Evolutionary conservation across 2,329 filamentous ascomycete genomes (phyloP).

Genomic region (Phaeosphaeria sp.): DNA sequence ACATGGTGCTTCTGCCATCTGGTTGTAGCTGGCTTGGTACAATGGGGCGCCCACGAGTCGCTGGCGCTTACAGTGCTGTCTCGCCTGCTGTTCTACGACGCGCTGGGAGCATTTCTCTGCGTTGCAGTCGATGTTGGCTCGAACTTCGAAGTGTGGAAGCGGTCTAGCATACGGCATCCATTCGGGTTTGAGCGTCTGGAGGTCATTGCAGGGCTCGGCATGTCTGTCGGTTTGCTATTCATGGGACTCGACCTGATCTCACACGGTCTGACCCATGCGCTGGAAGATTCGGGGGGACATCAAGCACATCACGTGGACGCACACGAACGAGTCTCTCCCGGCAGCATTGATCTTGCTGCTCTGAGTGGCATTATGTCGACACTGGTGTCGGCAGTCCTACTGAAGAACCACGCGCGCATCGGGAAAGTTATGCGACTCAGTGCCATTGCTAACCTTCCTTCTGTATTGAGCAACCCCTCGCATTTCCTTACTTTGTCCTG

Average conservation of each 20-base stretch:
- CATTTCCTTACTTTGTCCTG: slow-evolving; percentile 94
- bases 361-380: slow-evolving; percentile 83
- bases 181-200: slow-evolving; percentile 92
- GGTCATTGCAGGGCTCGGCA: slow-evolving; percentile 92
- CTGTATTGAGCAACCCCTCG: slow-evolving; percentile 90
- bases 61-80: slow-evolving; percentile 91
- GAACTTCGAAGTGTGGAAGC: slow-evolving; percentile 98
- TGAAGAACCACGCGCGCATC: slow-evolving; percentile 91
- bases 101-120: slow-evolving; percentile 88
- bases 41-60: slow-evolving; percentile 84
- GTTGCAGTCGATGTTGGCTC: slow-evolving; percentile 90
- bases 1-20: slow-evolving; percentile 93
- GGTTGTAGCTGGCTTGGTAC: slow-evolving; percentile 80
- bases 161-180: slow-evolving; percentile 89
- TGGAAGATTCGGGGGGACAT: slow-evolving; percentile 76
- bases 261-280: slow-evolving; percentile 90
- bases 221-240: slow-evolving; percentile 96
- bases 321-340: slow-evolving; percentile 73
- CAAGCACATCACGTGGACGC: slow-evolving; percentile 73
- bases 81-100: slow-evolving; percentile 94
- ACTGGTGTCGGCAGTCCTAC: slow-evolving; percentile 81
- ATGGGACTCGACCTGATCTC: slow-evolving; percentile 96
- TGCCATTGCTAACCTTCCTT: slow-evolving; percentile 81
- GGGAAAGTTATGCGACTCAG: slow-evolving; percentile 88
- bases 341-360: slow-evolving; percentile 81